Percentiles rank a stretch among this genome's conserved stretches.
These are phyloP conservation scores for Oryza meridionalis DNA, from an alignment of 176 grass and related monocot genomes.

Conservation along the genomic window DNA sequence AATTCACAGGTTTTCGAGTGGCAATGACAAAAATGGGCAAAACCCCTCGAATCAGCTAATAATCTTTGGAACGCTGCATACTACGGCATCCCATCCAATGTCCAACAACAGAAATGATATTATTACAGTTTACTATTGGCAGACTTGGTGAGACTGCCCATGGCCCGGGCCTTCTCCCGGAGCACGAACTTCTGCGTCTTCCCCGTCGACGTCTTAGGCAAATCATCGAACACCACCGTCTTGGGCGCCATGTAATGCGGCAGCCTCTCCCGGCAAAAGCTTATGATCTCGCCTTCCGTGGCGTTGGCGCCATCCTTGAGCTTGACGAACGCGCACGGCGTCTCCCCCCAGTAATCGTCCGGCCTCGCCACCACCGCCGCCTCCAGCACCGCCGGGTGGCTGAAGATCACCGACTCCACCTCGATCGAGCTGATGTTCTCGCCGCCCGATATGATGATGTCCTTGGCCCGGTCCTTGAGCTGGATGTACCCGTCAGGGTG, in stretches of 20 bases:
- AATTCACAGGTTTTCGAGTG: too few relatives aligned
- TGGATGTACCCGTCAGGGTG: constrained; percentile 57
- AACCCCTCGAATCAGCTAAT: not conserved
- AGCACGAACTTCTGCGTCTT: constrained; percentile 57
- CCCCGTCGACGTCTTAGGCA: constrained; percentile 60
- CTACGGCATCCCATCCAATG: not conserved
- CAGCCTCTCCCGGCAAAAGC: constrained; percentile 44
- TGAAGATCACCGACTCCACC: constrained; percentile 53
- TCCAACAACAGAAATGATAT: not conserved
- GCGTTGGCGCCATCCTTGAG: constrained; percentile 24
- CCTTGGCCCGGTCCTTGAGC: constrained; percentile 64
- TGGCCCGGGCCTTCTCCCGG: constrained; percentile 50
- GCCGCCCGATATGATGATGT: constrained; percentile 54
- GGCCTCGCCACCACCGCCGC: constrained; percentile 53
- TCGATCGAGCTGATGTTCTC: constrained; percentile 67
- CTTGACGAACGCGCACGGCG: constrained; percentile 58
- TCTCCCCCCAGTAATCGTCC: constrained; percentile 45
- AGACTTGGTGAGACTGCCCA: constrained; percentile 49
- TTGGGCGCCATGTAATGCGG: constrained; percentile 55
- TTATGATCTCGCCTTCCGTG: constrained; percentile 37
- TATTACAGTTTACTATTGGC: constrained; percentile 23
- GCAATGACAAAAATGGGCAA: too few relatives aligned
- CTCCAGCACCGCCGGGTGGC: constrained; percentile 53
- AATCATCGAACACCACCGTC: constrained; percentile 51
- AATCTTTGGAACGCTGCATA: not conserved